Percentiles rank a stretch among this genome's conserved stretches.
These are phyloP conservation scores for Phascolomyces articulosus DNA, from an alignment of 371 early-diverging fungal species.

Conservation along the genomic window DNA sequence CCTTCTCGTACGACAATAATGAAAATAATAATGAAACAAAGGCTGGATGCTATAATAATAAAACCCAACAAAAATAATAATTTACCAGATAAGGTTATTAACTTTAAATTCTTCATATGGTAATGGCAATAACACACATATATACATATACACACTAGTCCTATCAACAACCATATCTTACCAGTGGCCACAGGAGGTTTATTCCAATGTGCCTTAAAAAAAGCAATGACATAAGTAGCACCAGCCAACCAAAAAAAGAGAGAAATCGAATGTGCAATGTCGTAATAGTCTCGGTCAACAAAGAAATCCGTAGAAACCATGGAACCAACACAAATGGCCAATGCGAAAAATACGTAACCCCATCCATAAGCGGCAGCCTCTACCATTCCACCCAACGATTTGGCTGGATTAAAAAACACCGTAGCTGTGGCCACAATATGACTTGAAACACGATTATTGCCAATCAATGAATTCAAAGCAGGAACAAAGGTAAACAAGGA, in stretches of 20 bases:
- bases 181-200: constrained; percentile 67
- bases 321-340: constrained; percentile 51
- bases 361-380: constrained; percentile 67
- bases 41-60: constrained; percentile 53
- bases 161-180: no score
- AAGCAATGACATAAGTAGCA: constrained; percentile 61
- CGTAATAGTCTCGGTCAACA: constrained; percentile 40
- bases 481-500: constrained; percentile 70
- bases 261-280: constrained; percentile 52
- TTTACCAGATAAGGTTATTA: not conserved
- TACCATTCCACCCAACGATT: constrained; percentile 67
- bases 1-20: constrained; percentile 57
- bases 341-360: constrained; percentile 56
- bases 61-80: not conserved
- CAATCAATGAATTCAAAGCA: constrained; percentile 46
- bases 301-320: constrained; percentile 65
- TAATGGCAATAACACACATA: no score
- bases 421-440: constrained; percentile 69
- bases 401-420: constrained; percentile 74
- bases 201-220: constrained; percentile 64
- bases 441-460: constrained; percentile 49
- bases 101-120: not conserved
- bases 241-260: constrained; percentile 62
- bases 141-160: no score
- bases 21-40: constrained; percentile 63